Evolutionary conservation across 805 yeast species (phyloP).

Genomic region (Candida orba): DNA sequence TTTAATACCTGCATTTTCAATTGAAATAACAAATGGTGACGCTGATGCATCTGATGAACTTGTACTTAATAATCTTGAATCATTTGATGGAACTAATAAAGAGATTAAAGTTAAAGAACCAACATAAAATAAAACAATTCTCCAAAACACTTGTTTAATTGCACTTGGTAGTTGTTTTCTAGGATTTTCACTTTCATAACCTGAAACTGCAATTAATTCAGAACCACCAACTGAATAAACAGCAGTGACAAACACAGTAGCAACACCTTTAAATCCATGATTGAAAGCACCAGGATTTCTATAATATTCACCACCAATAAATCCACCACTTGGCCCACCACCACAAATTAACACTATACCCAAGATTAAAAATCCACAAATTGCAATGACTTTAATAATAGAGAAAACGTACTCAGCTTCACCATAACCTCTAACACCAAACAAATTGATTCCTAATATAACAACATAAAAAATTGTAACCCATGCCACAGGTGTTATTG

Average conservation of each 20-base stretch:
- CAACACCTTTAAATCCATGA: constrained; percentile 46
- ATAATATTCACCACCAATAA: constrained; percentile 41
- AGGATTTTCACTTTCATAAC: constrained; percentile 42
- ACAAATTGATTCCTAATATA: constrained; percentile 42
- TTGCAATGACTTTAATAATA: constrained; percentile 40
- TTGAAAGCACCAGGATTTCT: constrained; percentile 58
- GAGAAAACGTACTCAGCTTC: constrained; percentile 47
- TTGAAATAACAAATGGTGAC: constrained; percentile 45
- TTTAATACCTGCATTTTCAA: constrained; percentile 29
- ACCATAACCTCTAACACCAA: constrained; percentile 51
- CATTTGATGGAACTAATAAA: constrained; percentile 39
- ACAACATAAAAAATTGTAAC: constrained; percentile 43
- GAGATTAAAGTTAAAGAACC: constrained; percentile 39
- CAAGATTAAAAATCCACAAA: constrained; percentile 45
- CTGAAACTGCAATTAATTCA: constrained; percentile 45
- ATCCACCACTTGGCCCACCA: constrained; percentile 39
- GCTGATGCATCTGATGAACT: constrained; percentile 27
- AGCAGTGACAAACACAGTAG: constrained; percentile 48
- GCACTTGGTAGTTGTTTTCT: constrained; percentile 43
- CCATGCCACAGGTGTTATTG: constrained; percentile 40
- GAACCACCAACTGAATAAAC: constrained; percentile 50
- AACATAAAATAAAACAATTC: constrained; percentile 41
- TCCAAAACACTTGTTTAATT: constrained; percentile 50
- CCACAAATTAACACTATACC: constrained; percentile 45
- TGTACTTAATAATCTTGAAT: constrained; percentile 27